Percentiles rank a stretch among this genome's conserved stretches.
These are phyloP conservation scores for Syncephalis plumigaleata DNA, from an alignment of 371 early-diverging fungal species.

Conservation along the genomic window DNA sequence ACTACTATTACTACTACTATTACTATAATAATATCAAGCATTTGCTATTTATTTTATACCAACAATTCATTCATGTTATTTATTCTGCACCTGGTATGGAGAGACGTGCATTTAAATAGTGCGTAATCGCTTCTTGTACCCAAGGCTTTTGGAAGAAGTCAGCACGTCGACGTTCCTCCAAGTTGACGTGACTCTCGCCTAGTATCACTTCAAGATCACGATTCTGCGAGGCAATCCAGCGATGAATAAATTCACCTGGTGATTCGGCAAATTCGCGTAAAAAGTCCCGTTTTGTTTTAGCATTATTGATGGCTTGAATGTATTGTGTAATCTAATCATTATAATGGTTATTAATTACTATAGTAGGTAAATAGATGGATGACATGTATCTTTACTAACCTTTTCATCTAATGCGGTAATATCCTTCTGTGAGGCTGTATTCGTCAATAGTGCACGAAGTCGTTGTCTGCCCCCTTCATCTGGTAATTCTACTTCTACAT, in stretches of 20 bases:
- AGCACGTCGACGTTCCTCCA: slow-evolving; percentile 60
- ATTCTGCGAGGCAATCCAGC: slow-evolving; percentile 82
- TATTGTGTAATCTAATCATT: slow-evolving; percentile 30
- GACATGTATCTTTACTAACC: slow-evolving; percentile 4
- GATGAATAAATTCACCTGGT: slow-evolving; percentile 79
- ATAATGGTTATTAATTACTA: background rate
- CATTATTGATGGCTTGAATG: slow-evolving; percentile 68
- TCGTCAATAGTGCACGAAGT: slow-evolving; percentile 20
- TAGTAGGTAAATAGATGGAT: background rate
- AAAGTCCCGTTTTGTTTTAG: slow-evolving; percentile 85
- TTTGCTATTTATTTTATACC: no score
- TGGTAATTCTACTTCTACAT: slow-evolving; percentile 80
- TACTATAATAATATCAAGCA: no score
- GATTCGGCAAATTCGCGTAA: slow-evolving; percentile 69
- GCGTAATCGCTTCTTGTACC: background rate
- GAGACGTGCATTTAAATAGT: background rate
- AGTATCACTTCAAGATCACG: slow-evolving; percentile 79
- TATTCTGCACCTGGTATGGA: no score
- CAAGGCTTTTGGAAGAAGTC: slow-evolving; percentile 57
- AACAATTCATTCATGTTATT: no score
- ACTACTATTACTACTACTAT: no score
- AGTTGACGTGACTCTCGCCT: slow-evolving; percentile 66
- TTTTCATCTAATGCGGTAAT: slow-evolving; percentile 36
- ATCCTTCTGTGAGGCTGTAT: slow-evolving; percentile 26
- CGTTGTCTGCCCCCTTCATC: slow-evolving; percentile 36